Evolutionary conservation across 176 grass and related monocot species (phyloP), one percentile per base, ranked within the genome.

Genomic region (Areca catechu): DNA sequence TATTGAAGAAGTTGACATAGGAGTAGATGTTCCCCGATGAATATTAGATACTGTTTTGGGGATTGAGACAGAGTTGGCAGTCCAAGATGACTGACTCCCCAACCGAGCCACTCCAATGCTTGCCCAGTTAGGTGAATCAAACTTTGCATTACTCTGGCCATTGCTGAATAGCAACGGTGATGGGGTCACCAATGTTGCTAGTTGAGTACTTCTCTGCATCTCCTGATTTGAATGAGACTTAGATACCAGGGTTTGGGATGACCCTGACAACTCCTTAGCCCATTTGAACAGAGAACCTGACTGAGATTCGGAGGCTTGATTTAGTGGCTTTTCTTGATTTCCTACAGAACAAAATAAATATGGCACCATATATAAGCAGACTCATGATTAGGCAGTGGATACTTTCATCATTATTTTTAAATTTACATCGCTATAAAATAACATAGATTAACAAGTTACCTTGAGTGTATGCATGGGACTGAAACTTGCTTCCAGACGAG

Each of bases 241-340:
- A 69, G 77, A 57, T 49, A 79, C 68, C 18, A 68, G 56, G 43
- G 55, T 67, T 66, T 73, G 78, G 68, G 80, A 84, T 65, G 74
- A 53, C 18, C 60, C 71, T 50, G 68, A 54, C 12, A 79, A 64
- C 65, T 96, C 83, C 28, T 74, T 96, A 50, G 71, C 80, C 92
- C 83, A 97, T 70, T 81, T 97, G 74, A 97, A 97, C 23, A 86
- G 74, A 70, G 72, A 67, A 77, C 71, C 81, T 65, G 72, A 64
- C 62, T 84, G 72, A 66, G 78, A 24, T 70, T 47, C 68, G 71
- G 64, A 82, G 14, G 71, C 53, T 65, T 76, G 79, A 58, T 49
- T 71, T 30, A 30, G 34, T 28, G 43, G 16, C 16, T 80, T 89
- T 67, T 67, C 79, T 53, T 80, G 62, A 61, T 54, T 67, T 68